These are phyloP conservation scores for Candida easanensis DNA, from an alignment of 805 yeast species.

Conservation along the genomic window DNA sequence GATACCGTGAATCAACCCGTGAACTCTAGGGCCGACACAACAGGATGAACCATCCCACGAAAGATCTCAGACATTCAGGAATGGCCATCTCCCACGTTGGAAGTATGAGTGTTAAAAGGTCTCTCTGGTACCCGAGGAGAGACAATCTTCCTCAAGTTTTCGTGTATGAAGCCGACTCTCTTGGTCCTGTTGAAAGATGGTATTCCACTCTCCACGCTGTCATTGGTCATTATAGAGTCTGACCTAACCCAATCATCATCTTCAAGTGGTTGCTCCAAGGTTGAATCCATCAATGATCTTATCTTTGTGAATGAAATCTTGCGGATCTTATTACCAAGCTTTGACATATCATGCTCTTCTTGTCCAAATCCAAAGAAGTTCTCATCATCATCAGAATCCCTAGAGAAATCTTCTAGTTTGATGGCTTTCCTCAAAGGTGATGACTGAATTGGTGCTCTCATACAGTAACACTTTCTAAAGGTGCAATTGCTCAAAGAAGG, in stretches of 20 bases:
- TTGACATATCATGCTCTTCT: constrained; percentile 4
- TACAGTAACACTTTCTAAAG: constrained; percentile 16
- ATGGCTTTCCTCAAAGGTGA: constrained; percentile 12
- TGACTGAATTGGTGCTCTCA: constrained; percentile 14
- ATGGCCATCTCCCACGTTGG: too few species aligned
- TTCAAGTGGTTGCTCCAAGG: neutral
- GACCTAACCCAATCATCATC: constrained; percentile 2
- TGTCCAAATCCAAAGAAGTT: neutral
- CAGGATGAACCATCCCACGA: neutral
- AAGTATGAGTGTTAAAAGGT: too few species aligned
- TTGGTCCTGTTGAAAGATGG: neutral
- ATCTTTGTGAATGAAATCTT: constrained; percentile 8
- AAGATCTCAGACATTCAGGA: neutral
- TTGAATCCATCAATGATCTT: constrained; percentile 6
- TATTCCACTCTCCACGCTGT: neutral
- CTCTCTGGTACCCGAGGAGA: neutral
- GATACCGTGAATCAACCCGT: neutral
- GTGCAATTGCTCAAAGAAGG: constrained; percentile 3
- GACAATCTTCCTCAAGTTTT: constrained; percentile 8
- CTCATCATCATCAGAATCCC: constrained; percentile 2
- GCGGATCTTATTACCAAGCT: constrained; percentile 2
- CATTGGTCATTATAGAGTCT: constrained; percentile 1
- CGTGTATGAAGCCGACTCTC: constrained; percentile 3
- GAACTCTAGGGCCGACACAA: neutral
- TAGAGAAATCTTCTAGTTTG: neutral